Conservation (phyloP, 2,329 filamentous ascomycete species). For the Penicillium janthinellum region DNA sequence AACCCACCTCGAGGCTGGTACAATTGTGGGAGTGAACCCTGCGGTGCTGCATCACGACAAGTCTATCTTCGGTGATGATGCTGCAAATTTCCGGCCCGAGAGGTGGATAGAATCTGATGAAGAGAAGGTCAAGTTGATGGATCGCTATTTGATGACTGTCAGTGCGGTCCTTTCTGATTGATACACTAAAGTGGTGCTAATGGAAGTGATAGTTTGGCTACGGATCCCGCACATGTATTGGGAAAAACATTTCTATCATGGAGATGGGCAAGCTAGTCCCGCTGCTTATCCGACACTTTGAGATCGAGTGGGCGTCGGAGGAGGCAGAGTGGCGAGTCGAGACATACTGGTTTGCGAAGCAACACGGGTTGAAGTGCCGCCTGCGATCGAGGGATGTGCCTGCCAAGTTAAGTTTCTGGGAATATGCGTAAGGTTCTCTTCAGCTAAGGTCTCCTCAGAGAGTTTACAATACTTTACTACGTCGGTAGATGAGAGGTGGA, state of each 20-base stretch:
- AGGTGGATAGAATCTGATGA: constrained; percentile 8
- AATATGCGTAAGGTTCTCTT: too few relatives aligned
- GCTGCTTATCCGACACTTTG: constrained; percentile 27
- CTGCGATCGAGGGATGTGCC: not conserved
- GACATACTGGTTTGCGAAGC: constrained; percentile 17
- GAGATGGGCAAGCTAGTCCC: constrained; percentile 33
- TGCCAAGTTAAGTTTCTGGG: not conserved
- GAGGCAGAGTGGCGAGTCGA: constrained; percentile 12
- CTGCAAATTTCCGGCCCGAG: constrained; percentile 60
- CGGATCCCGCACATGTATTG: constrained; percentile 32
- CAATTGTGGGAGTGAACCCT: constrained; percentile 13
- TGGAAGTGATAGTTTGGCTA: constrained; percentile 25
- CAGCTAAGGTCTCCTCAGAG: not conserved
- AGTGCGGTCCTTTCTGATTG: not conserved
- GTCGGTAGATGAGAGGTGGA: not conserved
- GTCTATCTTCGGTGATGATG: constrained; percentile 50
- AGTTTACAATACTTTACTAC: not conserved
- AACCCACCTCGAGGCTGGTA: constrained; percentile 8
- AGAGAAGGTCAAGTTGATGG: constrained; percentile 19
- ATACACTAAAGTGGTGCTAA: not conserved
- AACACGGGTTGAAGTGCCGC: constrained; percentile 14
- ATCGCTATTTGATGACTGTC: constrained; percentile 18
- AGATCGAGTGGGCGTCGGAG: constrained; percentile 19
- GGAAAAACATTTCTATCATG: constrained; percentile 34
- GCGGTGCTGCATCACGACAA: constrained; percentile 9